Conservation (phyloP, 305 asterid species). For the Striga hermonthica region DNA sequence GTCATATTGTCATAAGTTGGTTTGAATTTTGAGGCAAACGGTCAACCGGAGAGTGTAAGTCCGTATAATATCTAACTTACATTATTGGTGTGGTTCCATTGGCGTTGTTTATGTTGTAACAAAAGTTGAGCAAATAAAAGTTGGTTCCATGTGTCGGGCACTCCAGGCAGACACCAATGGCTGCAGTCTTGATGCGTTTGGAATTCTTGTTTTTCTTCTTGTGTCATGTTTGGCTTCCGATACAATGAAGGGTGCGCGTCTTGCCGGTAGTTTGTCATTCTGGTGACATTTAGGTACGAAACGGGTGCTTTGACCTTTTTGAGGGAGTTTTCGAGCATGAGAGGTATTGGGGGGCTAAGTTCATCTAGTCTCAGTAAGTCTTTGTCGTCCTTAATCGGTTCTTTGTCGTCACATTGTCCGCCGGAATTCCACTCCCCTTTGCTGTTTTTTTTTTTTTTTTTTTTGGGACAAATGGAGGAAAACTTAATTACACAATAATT, state of each 20-base stretch:
- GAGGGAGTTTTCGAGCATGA: conserved; percentile 36
- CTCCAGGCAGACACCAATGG: conserved; percentile 48
- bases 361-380: conserved; percentile 33
- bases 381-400: conserved; percentile 34
- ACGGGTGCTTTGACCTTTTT: conserved; percentile 27
- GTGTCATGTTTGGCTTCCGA: conserved; percentile 41
- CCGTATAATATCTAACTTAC: neutral
- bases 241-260: conserved; percentile 47
- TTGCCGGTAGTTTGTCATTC: conserved; percentile 38
- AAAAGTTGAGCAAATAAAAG: conserved; percentile 40
- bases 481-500: conserved; percentile 7
- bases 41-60: neutral
- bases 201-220: conserved; percentile 33
- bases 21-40: neutral
- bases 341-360: conserved; percentile 42
- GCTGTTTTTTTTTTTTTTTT: conserved; percentile 32
- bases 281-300: conserved; percentile 37
- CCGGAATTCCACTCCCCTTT: conserved; percentile 52
- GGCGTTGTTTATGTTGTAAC: conserved; percentile 33
- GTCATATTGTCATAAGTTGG: neutral
- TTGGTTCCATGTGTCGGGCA: conserved; percentile 48
- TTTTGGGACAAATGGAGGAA: too few species aligned
- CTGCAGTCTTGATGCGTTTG: conserved; percentile 43
- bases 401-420: conserved; percentile 41
- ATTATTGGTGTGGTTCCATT: conserved; percentile 20